Conservation (phyloP, 1,284 basidiomycete species). For the Leccinum olivaceoglutinosum region DNA sequence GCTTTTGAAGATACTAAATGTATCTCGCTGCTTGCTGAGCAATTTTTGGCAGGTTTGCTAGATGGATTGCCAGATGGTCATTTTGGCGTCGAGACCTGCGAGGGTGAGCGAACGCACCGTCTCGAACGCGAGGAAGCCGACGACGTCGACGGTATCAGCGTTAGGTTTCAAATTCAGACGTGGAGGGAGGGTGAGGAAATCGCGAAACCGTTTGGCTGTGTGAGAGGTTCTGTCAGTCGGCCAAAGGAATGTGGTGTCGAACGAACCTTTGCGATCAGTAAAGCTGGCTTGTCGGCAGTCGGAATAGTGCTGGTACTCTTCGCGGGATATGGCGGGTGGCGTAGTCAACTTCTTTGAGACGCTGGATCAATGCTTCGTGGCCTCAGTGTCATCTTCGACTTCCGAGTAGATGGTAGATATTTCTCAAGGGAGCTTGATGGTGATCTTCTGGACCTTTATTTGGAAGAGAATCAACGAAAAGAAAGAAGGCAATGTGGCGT, state of each 20-base stretch:
- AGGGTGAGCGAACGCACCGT: slow-evolving; percentile 72
- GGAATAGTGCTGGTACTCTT: slow-evolving; percentile 96
- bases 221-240: background rate
- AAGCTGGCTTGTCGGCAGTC: slow-evolving; percentile 97
- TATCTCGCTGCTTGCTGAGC: slow-evolving; percentile 82
- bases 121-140: slow-evolving; percentile 95
- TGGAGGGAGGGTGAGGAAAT: slow-evolving; percentile 88
- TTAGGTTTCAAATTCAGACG: slow-evolving; percentile 89
- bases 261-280: slow-evolving; percentile 86
- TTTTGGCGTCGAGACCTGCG: too few species aligned
- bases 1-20: slow-evolving; percentile 78
- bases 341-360: slow-evolving; percentile 81
- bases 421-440: slow-evolving; percentile 96
- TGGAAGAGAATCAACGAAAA: slow-evolving; percentile 24
- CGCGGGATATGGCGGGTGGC: slow-evolving; percentile 90
- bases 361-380: too few species aligned
- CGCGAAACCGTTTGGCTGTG: slow-evolving; percentile 88
- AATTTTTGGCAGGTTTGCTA: slow-evolving; percentile 88
- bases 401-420: slow-evolving; percentile 88
- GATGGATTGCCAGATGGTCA: slow-evolving; percentile 84
- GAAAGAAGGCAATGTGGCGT: background rate
- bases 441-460: slow-evolving; percentile 92
- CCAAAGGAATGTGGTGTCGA: background rate
- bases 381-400: slow-evolving; percentile 77
- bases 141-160: slow-evolving; percentile 95